Conservation (phyloP, 441 rosid species). For the Brassica hybrid region DNA sequence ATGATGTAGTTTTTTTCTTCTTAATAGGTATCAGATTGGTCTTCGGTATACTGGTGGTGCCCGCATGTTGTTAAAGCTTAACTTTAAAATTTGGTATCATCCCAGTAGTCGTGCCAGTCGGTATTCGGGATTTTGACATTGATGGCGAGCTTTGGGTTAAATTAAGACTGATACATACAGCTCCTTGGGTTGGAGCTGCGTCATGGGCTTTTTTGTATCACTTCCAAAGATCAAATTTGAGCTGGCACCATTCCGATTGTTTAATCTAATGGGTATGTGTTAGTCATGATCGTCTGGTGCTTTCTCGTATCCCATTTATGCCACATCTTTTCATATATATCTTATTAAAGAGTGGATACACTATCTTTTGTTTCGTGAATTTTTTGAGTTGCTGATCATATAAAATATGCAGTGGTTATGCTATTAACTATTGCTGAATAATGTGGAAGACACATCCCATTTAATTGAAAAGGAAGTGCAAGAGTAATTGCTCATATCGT, state of each 20-base stretch:
- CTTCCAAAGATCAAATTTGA: conserved; percentile 96
- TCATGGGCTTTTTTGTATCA: conserved; percentile 88
- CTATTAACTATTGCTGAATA: conserved; percentile 1
- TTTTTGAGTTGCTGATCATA: neutral
- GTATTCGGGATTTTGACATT: conserved; percentile 90
- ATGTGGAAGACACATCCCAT: conserved; percentile 3
- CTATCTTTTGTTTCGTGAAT: neutral
- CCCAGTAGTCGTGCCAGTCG: conserved; percentile 81
- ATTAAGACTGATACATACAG: conserved; percentile 80
- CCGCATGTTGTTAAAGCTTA: conserved; percentile 79
- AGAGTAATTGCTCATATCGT: conserved; percentile 27
- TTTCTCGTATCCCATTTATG: conserved; percentile 30
- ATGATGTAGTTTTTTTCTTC: conserved; percentile 24
- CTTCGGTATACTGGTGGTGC: conserved; percentile 95
- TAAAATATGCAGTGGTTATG: conserved; percentile 18
- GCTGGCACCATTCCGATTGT: conserved; percentile 87
- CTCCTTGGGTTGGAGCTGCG: conserved; percentile 95
- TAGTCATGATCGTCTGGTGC: conserved; percentile 24
- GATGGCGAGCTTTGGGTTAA: conserved; percentile 99
- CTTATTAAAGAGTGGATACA: conserved; percentile 1
- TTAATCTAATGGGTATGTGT: conserved; percentile 90
- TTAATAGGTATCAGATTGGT: conserved; percentile 88
- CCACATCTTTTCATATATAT: neutral
- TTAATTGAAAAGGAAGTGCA: conserved; percentile 15
- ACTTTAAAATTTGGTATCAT: conserved; percentile 80